Base-by-base conservation (phyloP, 371 early-diverging fungal genomes). In the Circinella umbellata region DNA sequence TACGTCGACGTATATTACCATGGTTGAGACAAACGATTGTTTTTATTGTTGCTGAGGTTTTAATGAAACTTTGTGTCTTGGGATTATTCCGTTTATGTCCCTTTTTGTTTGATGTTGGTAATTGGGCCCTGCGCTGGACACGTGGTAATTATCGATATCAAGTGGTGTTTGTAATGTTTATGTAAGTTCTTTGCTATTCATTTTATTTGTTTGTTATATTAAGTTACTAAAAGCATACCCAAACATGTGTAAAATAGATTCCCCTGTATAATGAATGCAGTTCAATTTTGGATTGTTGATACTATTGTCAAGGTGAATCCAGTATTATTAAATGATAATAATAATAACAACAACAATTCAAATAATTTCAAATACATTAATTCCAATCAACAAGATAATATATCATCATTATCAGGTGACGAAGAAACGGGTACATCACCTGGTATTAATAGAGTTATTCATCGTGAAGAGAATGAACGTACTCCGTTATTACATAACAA, bases 241-340 rank as follows among this genome's bases (percentile, higher is more conserved):
- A n/a, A n/a, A n/a, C n/a, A n/a, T n/a, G n/a, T n/a, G n/a, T n/a
- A n/a, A n/a, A n/a, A n/a, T n/a, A 83, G 83, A 39, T 78, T 89
- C 61, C 91, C 91, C 1, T 71, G 88, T 17, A 74, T 86, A 46
- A 86, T 90, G 89, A 90, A 90, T 49, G 86, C 86, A 49, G 73
- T 87, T 18, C 91, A 90, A 69, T 89, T 89, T 73, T 90, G 91
- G 89, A 79, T 89, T 42, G 83, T 87, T 13, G 91, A 91, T 75
- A 85, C 86, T 34, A 83, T 90, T 68, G 83, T 90, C 20, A 89
- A 89, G 73, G 75, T 79, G 15, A 70, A 73, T 18, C 78, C 76
- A 11, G 42, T 34, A 20, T 17, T 67, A 14, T 15, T 37, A 17
- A 37, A 35, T 49, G 66, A 10, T 42, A 11, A 42, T 65, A 14